Conservation (phyloP, 257 asterid genomes). For the Nicotiana otophora region DNA sequence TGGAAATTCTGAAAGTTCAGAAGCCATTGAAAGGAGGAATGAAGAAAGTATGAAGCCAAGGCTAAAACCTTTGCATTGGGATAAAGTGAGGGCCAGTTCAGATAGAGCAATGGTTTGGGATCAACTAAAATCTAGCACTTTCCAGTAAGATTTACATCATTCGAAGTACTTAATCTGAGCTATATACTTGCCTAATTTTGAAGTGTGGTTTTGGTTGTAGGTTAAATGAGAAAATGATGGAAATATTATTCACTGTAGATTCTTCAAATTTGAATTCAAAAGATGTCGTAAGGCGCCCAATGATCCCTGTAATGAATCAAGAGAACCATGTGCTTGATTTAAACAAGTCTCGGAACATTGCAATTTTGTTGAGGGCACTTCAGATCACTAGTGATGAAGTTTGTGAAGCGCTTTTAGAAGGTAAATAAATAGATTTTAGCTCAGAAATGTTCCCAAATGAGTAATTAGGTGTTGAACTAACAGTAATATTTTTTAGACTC, state of each 20-base stretch:
- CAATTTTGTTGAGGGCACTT: slow-evolving; percentile 64
- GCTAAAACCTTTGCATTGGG: slow-evolving; percentile 87
- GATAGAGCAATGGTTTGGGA: slow-evolving; percentile 84
- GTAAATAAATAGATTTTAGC: too few species aligned
- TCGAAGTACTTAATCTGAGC: not conserved
- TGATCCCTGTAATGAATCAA: slow-evolving; percentile 25
- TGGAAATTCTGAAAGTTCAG: slow-evolving; percentile 6
- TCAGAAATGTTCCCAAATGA: not conserved
- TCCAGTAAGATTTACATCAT: slow-evolving; percentile 49
- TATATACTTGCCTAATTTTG: not conserved
- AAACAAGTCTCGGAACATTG: slow-evolving; percentile 76
- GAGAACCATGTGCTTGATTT: slow-evolving; percentile 62
- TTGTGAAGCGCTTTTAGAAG: slow-evolving; percentile 76
- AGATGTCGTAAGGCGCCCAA: slow-evolving; percentile 31
- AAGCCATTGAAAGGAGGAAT: slow-evolving; percentile 16
- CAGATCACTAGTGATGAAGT: slow-evolving; percentile 69
- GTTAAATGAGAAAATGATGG: slow-evolving; percentile 82
- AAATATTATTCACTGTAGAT: slow-evolving; percentile 52
- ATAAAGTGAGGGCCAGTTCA: slow-evolving; percentile 73
- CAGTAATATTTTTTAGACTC: too few species aligned
- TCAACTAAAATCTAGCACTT: slow-evolving; percentile 62
- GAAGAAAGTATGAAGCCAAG: slow-evolving; percentile 49
- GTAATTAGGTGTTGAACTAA: not conserved
- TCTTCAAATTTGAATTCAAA: slow-evolving; percentile 34
- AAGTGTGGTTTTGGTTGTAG: slow-evolving; percentile 30